phyloP scores from a whole-genome alignment of 2,329 filamentous ascomycete genomes.

The Fusarium coffeatum region DNA sequence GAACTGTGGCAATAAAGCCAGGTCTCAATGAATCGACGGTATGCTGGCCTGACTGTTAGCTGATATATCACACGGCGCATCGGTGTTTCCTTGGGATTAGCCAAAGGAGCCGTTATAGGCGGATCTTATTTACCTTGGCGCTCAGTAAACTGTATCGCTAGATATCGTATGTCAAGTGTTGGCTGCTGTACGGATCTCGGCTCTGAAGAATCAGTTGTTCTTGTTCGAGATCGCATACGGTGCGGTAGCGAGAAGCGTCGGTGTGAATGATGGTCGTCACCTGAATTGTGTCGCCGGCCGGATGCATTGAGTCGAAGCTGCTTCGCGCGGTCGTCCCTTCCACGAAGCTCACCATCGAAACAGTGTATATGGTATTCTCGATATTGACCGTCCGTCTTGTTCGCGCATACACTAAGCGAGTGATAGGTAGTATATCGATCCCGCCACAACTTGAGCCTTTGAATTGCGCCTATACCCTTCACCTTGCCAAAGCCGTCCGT shows the following conservation, averaged over 20 bases:
- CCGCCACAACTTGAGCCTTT: conserved; percentile 64
- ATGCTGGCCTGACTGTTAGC: conserved; percentile 49
- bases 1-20: conserved; percentile 60
- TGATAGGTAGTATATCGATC: conserved; percentile 61
- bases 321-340: conserved; percentile 59
- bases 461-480: conserved; percentile 62
- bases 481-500: conserved; percentile 64
- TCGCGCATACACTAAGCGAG: conserved; percentile 61
- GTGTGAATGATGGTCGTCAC: conserved; percentile 51
- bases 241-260: conserved; percentile 59
- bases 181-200: conserved; percentile 39
- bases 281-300: conserved; percentile 55
- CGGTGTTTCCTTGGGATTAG: conserved; percentile 11
- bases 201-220: conserved; percentile 48
- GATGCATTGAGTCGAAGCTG: conserved; percentile 58
- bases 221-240: conserved; percentile 55
- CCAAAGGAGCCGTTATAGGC: conserved; percentile 12
- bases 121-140: conserved; percentile 54
- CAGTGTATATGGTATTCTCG: conserved; percentile 61
- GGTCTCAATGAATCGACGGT: conserved; percentile 58
- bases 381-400: conserved; percentile 59
- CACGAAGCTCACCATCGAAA: conserved; percentile 61
- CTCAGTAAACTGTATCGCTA: conserved; percentile 63
- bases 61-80: conserved; percentile 17
- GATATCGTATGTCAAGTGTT: conserved; percentile 58